Evolutionary conservation across 345 rosid genomes (phyloP).

Genomic region (Iberis pinnata): DNA sequence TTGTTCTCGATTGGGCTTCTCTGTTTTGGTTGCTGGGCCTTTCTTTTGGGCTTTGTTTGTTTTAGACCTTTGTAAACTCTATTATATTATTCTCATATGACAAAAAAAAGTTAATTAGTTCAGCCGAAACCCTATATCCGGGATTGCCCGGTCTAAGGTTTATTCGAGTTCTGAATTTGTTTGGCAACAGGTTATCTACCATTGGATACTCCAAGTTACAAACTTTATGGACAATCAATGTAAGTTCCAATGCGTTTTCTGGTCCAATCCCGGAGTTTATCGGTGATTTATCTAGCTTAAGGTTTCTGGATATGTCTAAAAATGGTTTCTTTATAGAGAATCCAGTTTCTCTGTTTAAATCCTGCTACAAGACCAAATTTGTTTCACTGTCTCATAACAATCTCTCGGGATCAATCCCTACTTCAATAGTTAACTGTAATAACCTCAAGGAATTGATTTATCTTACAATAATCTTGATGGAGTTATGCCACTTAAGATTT

Average conservation of each 20-base stretch:
- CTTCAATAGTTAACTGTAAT: conserved; percentile 55
- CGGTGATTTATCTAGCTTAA: conserved; percentile 64
- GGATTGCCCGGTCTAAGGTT: conserved; percentile 64
- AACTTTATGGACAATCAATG: conserved; percentile 84
- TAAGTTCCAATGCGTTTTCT: conserved; percentile 82
- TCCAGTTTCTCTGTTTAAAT: conserved; percentile 59
- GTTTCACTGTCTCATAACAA: conserved; percentile 67
- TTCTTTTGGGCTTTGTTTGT: too few species aligned
- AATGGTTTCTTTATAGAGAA: conserved; percentile 61
- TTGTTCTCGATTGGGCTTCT: too few species aligned
- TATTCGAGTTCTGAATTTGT: conserved; percentile 77
- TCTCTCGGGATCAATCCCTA: conserved; percentile 68
- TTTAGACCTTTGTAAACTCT: too few species aligned
- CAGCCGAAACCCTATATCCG: conserved; percentile 59
- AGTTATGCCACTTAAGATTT: conserved; percentile 46
- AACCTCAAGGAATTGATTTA: conserved; percentile 80
- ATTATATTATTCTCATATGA: too few species aligned
- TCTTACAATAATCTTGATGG: conserved; percentile 69
- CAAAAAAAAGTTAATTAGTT: too few species aligned
- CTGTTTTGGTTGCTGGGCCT: too few species aligned
- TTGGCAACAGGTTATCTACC: conserved; percentile 80
- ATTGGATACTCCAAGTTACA: conserved; percentile 45
- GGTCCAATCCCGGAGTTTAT: conserved; percentile 86
- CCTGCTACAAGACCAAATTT: conserved; percentile 68
- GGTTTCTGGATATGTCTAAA: conserved; percentile 88